Base-by-base conservation (phyloP, 2,329 filamentous ascomycete genomes). In the Claviceps fusiformis region DNA sequence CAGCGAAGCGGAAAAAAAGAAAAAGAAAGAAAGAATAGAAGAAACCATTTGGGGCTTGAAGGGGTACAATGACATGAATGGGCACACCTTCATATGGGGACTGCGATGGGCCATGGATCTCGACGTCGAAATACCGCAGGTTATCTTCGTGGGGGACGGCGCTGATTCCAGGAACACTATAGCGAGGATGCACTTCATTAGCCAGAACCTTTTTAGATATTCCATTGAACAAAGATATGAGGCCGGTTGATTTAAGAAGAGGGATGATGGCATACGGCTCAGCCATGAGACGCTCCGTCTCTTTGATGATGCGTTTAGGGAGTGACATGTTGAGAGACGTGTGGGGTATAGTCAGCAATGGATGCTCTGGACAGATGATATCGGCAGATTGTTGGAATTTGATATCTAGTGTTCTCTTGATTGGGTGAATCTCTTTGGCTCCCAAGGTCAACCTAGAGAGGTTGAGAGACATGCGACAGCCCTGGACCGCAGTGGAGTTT, bases 101-200 rank as follows among this genome's bases (percentile, higher is more conserved):
- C 66, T 91, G 87, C 44, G 85, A 83, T 27, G 92, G 92, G 6
- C 92, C 92, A 67, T 96, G 85, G 67, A 98, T 96, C 65, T 88
- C 89, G 62, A 98, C 95, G 70, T 98, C 95, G 66, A 98, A 98
- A 73, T 98, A 98, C 63, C 93, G 83, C 56, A 97, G 81, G 73
- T 98, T 98, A 65, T 98, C 93, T 65, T 96, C 90, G 70, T 97
- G 93, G 51, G 95, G 95, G 53, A 95, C 78, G 52, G 93, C 93
- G 65, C 89, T 95, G 73, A 98, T 98, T 58, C 93, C 93, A 35
- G 92, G 90, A 37, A 98, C 93, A 60, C 91, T 96, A 66, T 57
- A 52, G 54, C 47, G 57, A 33, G 27, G 43, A 24, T 45, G 11
- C 33, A 31, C 6, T n/a, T 37, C 8, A 37, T 53, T 37, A 53